Conservation (phyloP, 768 basidiomycete species). For the Cyathus striatus region DNA sequence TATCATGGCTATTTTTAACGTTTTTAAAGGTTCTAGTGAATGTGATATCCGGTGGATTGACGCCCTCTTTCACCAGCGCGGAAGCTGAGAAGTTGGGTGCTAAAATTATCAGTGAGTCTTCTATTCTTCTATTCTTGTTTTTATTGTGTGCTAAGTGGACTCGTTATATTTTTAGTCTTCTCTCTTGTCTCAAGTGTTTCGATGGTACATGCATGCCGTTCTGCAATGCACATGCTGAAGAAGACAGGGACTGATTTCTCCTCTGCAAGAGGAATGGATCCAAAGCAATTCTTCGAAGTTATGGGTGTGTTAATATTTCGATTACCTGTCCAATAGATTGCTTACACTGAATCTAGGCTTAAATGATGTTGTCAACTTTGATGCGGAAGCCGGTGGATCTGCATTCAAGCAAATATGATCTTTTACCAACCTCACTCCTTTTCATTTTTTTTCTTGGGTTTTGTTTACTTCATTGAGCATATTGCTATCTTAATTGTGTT, state of each 20-base stretch:
- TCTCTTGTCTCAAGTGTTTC: conserved; percentile 74
- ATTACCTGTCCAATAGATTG: not conserved
- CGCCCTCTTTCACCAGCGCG: conserved; percentile 65
- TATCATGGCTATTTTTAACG: too few species aligned
- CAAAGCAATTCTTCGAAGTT: conserved; percentile 72
- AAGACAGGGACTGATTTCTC: conserved; percentile 74
- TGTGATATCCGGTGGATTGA: conserved; percentile 74
- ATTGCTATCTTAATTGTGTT: too few species aligned
- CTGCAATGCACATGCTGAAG: conserved; percentile 69
- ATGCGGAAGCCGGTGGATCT: conserved; percentile 52
- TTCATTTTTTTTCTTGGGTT: too few species aligned
- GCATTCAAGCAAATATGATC: too few species aligned
- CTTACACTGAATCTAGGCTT: conserved; percentile 32
- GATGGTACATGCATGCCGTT: conserved; percentile 69
- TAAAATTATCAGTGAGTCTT: conserved; percentile 69
- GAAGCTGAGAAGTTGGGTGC: conserved; percentile 70
- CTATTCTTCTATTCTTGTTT: too few species aligned
- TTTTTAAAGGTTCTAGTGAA: too few species aligned
- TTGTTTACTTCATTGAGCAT: too few species aligned
- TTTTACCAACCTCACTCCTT: too few species aligned
- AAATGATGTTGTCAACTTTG: conserved; percentile 47
- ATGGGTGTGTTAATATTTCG: conserved; percentile 43
- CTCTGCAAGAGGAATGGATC: conserved; percentile 63
- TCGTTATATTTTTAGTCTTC: conserved; percentile 57
- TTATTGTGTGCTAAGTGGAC: too few species aligned